phyloP scores from a whole-genome alignment of 768 basidiomycete genomes.

The Asterophora parasitica region DNA sequence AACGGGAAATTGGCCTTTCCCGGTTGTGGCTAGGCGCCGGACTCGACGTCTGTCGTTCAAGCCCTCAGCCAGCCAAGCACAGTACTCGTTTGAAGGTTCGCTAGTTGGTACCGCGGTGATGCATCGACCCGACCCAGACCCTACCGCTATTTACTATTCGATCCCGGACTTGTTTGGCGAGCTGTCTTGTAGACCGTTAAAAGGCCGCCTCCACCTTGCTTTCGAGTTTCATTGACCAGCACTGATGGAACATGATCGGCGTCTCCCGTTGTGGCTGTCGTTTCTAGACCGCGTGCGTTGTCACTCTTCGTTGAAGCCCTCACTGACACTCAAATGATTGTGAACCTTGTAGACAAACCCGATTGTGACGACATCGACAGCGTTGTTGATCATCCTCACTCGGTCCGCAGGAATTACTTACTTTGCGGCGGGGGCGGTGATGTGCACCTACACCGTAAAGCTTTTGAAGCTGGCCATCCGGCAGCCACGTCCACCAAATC shows the following conservation, averaged over 20 bases:
- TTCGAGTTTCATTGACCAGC: no score
- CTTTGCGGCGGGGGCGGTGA: conserved; percentile 52
- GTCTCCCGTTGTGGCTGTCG: conserved; percentile 24
- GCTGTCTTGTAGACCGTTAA: no score
- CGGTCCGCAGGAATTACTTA: conserved; percentile 59
- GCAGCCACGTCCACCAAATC: conserved; percentile 54
- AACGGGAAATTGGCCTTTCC: no score
- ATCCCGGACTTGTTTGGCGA: no score
- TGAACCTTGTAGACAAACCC: conserved; percentile 45
- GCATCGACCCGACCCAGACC: no score
- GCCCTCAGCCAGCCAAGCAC: no score
- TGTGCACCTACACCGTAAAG: conserved; percentile 57
- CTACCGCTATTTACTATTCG: no score
- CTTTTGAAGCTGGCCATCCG: conserved; percentile 53
- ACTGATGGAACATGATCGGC: conserved; percentile 9
- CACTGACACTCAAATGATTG: background rate
- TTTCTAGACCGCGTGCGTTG: conserved; percentile 37
- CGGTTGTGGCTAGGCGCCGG: no score
- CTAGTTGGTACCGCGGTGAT: no score
- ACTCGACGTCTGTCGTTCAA: no score
- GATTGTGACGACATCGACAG: conserved; percentile 49
- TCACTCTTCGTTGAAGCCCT: background rate
- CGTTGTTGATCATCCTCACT: conserved; percentile 48
- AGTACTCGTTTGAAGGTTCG: no score
- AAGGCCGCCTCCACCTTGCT: no score